phyloP scores from a whole-genome alignment of 768 basidiomycete species.

The Gelatoporia subvermispora region DNA sequence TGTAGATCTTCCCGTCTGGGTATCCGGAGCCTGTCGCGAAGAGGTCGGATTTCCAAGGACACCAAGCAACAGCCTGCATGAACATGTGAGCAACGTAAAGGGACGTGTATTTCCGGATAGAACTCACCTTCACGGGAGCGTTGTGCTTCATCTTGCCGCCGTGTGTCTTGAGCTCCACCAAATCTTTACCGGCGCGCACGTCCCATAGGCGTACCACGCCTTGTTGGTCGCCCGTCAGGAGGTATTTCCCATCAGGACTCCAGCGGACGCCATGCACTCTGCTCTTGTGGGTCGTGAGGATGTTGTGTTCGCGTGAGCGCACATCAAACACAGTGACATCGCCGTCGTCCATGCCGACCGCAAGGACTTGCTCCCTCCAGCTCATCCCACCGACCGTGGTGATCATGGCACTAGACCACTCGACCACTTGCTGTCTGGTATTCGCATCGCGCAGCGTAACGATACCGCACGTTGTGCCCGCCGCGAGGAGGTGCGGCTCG shows the following conservation, averaged over 20 bases:
- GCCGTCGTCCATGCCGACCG: conserved; percentile 36
- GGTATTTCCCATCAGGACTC: conserved; percentile 34
- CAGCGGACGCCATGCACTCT: conserved; percentile 37
- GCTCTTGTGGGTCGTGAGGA: conserved; percentile 27
- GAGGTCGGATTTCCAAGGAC: conserved; percentile 65
- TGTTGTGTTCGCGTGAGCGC: conserved; percentile 25
- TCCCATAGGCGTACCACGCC: conserved; percentile 44
- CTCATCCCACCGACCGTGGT: conserved; percentile 34
- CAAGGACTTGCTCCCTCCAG: conserved; percentile 34
- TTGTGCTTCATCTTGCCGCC: conserved; percentile 37
- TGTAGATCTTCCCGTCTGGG: conserved; percentile 52
- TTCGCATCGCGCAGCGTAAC: conserved; percentile 54
- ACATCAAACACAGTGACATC: conserved; percentile 33
- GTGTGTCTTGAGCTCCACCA: conserved; percentile 28
- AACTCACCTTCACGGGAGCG: conserved; percentile 39
- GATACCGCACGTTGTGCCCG: conserved; percentile 46
- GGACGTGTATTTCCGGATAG: neutral
- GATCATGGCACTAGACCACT: conserved; percentile 26
- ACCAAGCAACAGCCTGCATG: conserved; percentile 64
- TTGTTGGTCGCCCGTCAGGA: conserved; percentile 37
- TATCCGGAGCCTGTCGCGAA: conserved; percentile 66
- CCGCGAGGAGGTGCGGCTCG: conserved; percentile 39
- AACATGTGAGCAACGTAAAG: neutral
- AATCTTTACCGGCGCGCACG: conserved; percentile 27
- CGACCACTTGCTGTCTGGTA: conserved; percentile 19